Conservation (phyloP, 2,329 filamentous ascomycete species). For the Sclerotinia sclerotiorum region DNA sequence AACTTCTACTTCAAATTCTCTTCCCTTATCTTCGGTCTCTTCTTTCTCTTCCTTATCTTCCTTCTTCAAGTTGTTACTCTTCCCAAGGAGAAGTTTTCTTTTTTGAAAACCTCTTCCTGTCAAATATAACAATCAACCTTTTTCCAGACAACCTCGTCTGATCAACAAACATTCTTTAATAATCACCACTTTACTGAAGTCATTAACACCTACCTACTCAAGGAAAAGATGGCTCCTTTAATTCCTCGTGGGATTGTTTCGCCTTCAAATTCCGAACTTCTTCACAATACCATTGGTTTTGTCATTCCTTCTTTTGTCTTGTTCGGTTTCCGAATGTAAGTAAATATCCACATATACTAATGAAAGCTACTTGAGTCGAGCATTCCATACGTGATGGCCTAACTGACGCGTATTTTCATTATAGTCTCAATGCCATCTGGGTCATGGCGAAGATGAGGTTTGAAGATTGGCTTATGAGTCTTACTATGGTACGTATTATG, state of each 20-base stretch:
- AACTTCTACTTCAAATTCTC: not conserved
- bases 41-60: not conserved
- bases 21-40: not conserved
- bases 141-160: not conserved
- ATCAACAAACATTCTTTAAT: not conserved
- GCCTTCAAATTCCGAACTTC: constrained; percentile 29
- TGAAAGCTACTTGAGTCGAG: no score
- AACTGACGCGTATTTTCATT: not conserved
- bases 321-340: constrained; percentile 31
- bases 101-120: not conserved
- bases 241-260: constrained; percentile 25
- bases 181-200: not conserved
- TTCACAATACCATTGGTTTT: constrained; percentile 33
- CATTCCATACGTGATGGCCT: no score
- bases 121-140: not conserved
- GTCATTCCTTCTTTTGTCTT: constrained; percentile 28
- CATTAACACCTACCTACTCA: not conserved
- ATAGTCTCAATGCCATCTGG: constrained; percentile 29
- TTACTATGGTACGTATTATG: constrained; percentile 39
- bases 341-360: not conserved
- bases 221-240: not conserved
- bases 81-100: not conserved
- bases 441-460: constrained; percentile 29
- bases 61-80: no score
- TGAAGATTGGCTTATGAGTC: constrained; percentile 44